Evolutionary conservation across 768 basidiomycete species (phyloP).

Genomic region (Naganishia randhawae): DNA sequence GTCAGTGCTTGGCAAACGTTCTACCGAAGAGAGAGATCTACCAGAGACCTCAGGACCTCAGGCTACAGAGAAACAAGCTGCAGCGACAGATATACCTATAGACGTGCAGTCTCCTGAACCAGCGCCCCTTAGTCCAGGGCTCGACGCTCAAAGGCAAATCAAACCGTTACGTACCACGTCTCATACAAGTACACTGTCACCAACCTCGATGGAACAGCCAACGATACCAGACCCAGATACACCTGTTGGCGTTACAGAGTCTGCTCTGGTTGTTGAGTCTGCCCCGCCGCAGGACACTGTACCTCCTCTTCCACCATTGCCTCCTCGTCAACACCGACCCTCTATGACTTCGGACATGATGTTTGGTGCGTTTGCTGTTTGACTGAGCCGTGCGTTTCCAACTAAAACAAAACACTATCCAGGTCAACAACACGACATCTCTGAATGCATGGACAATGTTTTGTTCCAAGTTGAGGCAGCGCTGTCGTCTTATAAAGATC

Average conservation of each 20-base stretch:
- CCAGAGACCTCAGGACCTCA: not conserved
- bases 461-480: constrained; percentile 93
- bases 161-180: not conserved
- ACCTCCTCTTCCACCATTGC: constrained; percentile 57
- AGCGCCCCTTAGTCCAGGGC: not conserved
- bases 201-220: not conserved
- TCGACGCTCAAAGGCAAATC: not conserved
- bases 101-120: not conserved
- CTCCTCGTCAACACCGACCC: constrained; percentile 56
- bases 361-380: constrained; percentile 62
- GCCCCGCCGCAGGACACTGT: not conserved
- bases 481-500: not conserved
- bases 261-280: constrained; percentile 11
- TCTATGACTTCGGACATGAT: constrained; percentile 64
- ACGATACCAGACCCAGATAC: not conserved
- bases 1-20: constrained; percentile 44
- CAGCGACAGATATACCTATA: not conserved
- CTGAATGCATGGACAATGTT: constrained; percentile 99
- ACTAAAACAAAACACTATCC: not conserved
- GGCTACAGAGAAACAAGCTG: not conserved
- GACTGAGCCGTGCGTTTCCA: not conserved
- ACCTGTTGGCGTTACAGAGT: not conserved
- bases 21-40: constrained; percentile 44
- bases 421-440: constrained; percentile 94
- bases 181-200: not conserved